Conservation (phyloP, 768 basidiomycete species). For the Trametes elegans region DNA sequence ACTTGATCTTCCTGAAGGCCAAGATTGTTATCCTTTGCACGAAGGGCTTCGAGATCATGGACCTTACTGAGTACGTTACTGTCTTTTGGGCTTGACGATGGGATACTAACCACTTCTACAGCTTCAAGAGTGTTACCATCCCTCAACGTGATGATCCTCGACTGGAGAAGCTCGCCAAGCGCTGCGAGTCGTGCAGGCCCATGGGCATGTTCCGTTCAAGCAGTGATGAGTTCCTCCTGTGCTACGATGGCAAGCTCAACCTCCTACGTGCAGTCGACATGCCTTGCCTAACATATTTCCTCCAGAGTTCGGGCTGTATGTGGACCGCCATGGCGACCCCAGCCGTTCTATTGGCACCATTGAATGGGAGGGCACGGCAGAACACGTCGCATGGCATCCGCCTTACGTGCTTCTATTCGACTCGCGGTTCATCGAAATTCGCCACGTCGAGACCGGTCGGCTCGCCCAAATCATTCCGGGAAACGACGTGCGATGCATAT, state of each 20-base stretch:
- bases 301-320: conserved; percentile 87
- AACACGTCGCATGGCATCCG: conserved; percentile 84
- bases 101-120: conserved; percentile 29
- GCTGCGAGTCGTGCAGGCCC: conserved; percentile 78
- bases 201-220: conserved; percentile 88
- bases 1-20: conserved; percentile 89
- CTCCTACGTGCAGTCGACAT: too few relatives aligned
- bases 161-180: conserved; percentile 67
- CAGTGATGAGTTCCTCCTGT: conserved; percentile 86
- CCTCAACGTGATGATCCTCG: conserved; percentile 75
- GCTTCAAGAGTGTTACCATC: conserved; percentile 87
- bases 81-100: not conserved
- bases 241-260: conserved; percentile 69
- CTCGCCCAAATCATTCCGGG: conserved; percentile 83
- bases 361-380: conserved; percentile 94
- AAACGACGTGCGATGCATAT: conserved; percentile 79
- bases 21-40: conserved; percentile 92
- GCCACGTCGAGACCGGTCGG: conserved; percentile 77
- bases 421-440: conserved; percentile 85
- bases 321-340: conserved; percentile 88
- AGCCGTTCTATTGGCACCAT: conserved; percentile 68
- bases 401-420: conserved; percentile 90
- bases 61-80: conserved; percentile 78
- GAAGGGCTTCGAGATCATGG: conserved; percentile 98
- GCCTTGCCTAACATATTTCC: not conserved